These are phyloP conservation scores for Penicillium taxi DNA, from an alignment of 495 filamentous ascomycete genomes.

Conservation along the genomic window DNA sequence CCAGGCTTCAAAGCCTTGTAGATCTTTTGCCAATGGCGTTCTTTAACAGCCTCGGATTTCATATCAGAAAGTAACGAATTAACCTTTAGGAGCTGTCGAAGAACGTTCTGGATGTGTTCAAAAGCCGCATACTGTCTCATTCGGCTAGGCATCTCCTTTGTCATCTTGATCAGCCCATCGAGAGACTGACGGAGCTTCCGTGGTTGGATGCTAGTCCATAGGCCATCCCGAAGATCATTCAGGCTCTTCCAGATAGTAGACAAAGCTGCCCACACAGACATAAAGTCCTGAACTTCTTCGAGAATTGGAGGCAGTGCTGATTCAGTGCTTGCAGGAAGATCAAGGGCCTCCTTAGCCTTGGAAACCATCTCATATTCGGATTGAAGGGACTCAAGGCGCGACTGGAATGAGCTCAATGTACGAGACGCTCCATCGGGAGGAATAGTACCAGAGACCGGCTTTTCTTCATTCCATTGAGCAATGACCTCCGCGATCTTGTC, in stretches of 20 bases:
- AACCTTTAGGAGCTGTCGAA: constrained; percentile 82
- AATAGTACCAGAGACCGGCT: constrained; percentile 90
- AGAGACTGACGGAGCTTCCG: constrained; percentile 82
- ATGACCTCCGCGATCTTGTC: constrained; percentile 81
- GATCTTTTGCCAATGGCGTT: constrained; percentile 95
- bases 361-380: constrained; percentile 88
- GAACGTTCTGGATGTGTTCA: constrained; percentile 87
- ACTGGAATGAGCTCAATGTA: constrained; percentile 72
- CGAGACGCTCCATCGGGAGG: constrained; percentile 77
- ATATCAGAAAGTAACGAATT: constrained; percentile 81
- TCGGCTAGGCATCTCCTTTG: constrained; percentile 96
- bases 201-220: constrained; percentile 90
- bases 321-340: constrained; percentile 71
- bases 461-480: constrained; percentile 84
- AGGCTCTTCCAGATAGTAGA: constrained; percentile 96
- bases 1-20: constrained; percentile 89
- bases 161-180: constrained; percentile 91
- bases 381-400: constrained; percentile 69
- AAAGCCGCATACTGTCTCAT: constrained; percentile 99
- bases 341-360: constrained; percentile 92
- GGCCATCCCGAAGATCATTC: constrained; percentile 81
- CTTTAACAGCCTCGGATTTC: constrained; percentile 93
- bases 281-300: constrained; percentile 97
- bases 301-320: constrained; percentile 70
- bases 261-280: constrained; percentile 91